phyloP scores from a whole-genome alignment of 202 grass and related monocot species.

The Zizania palustris region DNA sequence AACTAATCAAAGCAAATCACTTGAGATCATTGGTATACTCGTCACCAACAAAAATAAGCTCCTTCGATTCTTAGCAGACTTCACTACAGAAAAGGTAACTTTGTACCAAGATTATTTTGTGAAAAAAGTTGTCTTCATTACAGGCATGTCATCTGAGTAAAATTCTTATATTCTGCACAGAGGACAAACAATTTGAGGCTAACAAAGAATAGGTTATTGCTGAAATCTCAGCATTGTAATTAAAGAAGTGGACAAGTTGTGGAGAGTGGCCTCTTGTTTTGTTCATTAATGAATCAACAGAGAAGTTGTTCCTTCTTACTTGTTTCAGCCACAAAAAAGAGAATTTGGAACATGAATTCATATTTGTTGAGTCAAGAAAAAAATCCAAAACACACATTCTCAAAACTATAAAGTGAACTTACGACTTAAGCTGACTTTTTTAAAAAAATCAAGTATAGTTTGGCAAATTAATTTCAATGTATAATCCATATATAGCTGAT shows the following conservation, averaged over 20 bases:
- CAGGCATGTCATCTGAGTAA: not conserved
- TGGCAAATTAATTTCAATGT: too few species aligned
- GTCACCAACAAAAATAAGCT: constrained; percentile 68
- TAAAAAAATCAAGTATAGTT: too few species aligned
- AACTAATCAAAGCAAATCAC: constrained; percentile 68
- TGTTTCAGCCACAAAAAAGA: not conserved
- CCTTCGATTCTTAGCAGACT: constrained; percentile 51
- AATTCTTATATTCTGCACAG: constrained; percentile 27
- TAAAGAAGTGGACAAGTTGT: not conserved
- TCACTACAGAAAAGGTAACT: constrained; percentile 61
- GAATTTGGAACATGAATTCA: not conserved
- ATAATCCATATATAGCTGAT: too few species aligned
- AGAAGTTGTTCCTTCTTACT: not conserved
- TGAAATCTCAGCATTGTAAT: constrained; percentile 47
- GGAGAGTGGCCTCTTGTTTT: not conserved
- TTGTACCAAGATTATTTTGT: not conserved
- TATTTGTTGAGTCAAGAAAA: not conserved
- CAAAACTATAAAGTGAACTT: too few species aligned
- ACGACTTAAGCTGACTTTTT: too few species aligned
- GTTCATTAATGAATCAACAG: not conserved
- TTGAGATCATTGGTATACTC: constrained; percentile 59
- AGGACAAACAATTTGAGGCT: constrained; percentile 63
- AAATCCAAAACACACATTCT: not conserved
- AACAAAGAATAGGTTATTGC: constrained; percentile 58
- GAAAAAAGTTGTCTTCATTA: not conserved